Conservation (phyloP, 768 basidiomycete genomes). For the Lentinula edodes region DNA sequence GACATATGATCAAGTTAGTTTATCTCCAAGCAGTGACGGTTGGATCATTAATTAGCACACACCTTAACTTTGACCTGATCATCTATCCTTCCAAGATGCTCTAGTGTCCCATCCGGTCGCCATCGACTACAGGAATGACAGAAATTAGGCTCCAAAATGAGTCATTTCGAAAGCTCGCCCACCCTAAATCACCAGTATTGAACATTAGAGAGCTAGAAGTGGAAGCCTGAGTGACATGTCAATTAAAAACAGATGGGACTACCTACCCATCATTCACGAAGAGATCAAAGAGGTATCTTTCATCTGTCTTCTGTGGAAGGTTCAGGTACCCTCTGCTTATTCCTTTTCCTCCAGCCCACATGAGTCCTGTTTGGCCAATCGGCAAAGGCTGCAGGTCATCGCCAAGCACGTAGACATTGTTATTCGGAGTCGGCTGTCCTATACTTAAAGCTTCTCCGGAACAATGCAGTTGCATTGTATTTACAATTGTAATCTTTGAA, state of each 20-base stretch:
- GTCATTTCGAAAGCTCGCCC: conserved; percentile 6
- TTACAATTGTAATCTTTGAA: conserved; percentile 47
- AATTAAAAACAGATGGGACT: neutral
- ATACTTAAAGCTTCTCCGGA: conserved; percentile 38
- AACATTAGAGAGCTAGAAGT: conserved; percentile 44
- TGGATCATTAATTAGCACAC: neutral
- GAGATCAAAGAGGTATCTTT: conserved; percentile 45
- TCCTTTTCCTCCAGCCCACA: conserved; percentile 64
- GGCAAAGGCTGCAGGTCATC: conserved; percentile 23
- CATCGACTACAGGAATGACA: conserved; percentile 30
- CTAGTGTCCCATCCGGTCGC: conserved; percentile 46
- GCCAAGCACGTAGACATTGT: conserved; percentile 34
- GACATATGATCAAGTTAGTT: neutral
- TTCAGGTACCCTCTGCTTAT: conserved; percentile 52
- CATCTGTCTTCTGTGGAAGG: conserved; percentile 47
- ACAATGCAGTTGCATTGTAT: conserved; percentile 46
- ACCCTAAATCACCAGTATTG: conserved; percentile 58
- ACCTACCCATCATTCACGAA: conserved; percentile 44
- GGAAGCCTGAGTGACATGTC: neutral
- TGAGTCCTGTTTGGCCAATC: conserved; percentile 32
- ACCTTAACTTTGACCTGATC: conserved; percentile 64
- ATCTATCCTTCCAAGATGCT: conserved; percentile 55
- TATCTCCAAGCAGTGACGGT: neutral
- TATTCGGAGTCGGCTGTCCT: conserved; percentile 51
- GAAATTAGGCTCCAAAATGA: conserved; percentile 1